Base-by-base conservation (phyloP, 1,284 basidiomycete species). In the Cryptococcus sp. region DNA sequence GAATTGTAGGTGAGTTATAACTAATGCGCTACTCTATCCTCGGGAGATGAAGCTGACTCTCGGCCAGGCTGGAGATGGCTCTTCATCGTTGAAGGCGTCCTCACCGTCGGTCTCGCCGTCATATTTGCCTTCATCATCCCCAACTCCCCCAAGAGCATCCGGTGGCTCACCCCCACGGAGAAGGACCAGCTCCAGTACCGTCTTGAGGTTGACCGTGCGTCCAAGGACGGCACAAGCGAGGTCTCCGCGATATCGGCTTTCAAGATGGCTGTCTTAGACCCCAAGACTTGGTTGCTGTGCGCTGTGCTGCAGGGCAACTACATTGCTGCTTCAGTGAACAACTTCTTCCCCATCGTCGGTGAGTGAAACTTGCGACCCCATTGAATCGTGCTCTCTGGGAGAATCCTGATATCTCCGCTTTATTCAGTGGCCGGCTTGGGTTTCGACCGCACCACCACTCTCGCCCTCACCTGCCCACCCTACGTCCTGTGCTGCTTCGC, bases 301-400 rank as follows among this genome's bases (percentile, higher is more conserved):
- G 39, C 56, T 3, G 51, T 60, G 16, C 60, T 69, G 15, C 45
- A 52, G 33, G 36, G 40, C 24, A 60, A 59, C 43, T 65, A 61
- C 49, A 68, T 75, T 53, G 69, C 69, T n/a, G 66, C 71, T 4
- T 64, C 67, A 1, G 70, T 75, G 37, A 73, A 72, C 46, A 75
- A 73, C 61, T 76, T 76, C 61, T 73, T 75, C 70, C 70, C 72
- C 7, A 59, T 69, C 23, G 68, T 76, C 50, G 68, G 52, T 55
- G 33, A 57, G 58, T 53, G 2, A 13, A 21, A 47, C 40, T 21
- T n/a, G n/a, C n/a, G n/a, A n/a, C n/a, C n/a, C n/a, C n/a, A n/a
- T n/a, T 35, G 38, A 21, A 15, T 20, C 7, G 8, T 38, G 33
- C 38, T 16, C n/a, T 51, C 5, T 24, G n/a, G 11, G 33, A 28